Conservation (phyloP, 805 yeast species). For the Candida methanosorbosa region DNA sequence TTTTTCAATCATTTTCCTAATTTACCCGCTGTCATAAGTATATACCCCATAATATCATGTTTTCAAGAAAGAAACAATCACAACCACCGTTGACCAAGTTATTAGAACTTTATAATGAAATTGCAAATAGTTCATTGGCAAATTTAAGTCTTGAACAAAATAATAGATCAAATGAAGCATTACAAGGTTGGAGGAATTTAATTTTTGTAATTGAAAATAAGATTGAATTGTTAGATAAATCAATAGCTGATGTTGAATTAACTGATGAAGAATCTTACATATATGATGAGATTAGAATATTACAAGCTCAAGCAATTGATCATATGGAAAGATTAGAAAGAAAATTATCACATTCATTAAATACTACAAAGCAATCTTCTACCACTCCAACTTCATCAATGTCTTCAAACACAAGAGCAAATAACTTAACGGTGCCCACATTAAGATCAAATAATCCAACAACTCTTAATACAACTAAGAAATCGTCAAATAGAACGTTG, state of each 20-base stretch:
- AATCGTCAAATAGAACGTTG: constrained; percentile 10
- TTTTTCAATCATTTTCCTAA: too few species aligned
- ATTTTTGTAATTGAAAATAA: constrained; percentile 52
- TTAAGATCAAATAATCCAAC: constrained; percentile 19
- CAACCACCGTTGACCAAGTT: constrained; percentile 55
- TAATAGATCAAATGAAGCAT: constrained; percentile 42
- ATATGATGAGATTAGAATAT: constrained; percentile 28
- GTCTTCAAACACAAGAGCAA: constrained; percentile 2
- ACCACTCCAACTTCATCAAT: constrained; percentile 7
- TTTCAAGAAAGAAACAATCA: constrained; percentile 48
- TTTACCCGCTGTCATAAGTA: too few species aligned
- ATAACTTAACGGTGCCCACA: constrained; percentile 16
- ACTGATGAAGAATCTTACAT: constrained; percentile 38
- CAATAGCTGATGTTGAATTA: constrained; percentile 21
- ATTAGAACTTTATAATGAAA: constrained; percentile 51
- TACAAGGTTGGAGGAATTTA: constrained; percentile 68
- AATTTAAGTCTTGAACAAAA: constrained; percentile 52
- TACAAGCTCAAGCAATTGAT: constrained; percentile 25
- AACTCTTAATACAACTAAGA: constrained; percentile 18
- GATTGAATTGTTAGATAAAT: constrained; percentile 43
- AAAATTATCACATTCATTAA: constrained; percentile 4
- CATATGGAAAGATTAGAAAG: constrained; percentile 30
- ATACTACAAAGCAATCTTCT: constrained; percentile 3
- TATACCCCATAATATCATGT: too few species aligned
- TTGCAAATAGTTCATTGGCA: constrained; percentile 49